Evolutionary conservation across 768 basidiomycete genomes (phyloP).

Genomic region (Podaxis sp.): DNA sequence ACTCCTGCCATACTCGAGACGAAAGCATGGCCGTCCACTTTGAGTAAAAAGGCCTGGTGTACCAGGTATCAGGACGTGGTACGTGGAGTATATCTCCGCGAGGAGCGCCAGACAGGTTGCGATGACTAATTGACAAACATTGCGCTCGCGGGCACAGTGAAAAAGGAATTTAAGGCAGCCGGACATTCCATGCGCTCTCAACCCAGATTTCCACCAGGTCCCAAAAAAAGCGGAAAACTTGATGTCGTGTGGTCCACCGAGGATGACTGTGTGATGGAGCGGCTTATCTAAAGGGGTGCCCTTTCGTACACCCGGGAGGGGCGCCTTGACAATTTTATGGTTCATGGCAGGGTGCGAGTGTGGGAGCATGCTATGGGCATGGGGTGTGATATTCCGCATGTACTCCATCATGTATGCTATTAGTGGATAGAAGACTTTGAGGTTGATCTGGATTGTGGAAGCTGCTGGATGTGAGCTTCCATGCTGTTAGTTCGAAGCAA

Average conservation of each 20-base stretch:
- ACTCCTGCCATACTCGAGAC: constrained; percentile 33
- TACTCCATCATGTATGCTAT: constrained; percentile 28
- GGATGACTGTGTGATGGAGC: constrained; percentile 18
- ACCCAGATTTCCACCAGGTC: not conserved
- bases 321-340: constrained; percentile 25
- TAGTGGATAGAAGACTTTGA: constrained; percentile 32
- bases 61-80: not conserved
- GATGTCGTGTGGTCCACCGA: constrained; percentile 25
- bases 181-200: not conserved
- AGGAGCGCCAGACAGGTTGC: constrained; percentile 33
- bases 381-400: constrained; percentile 17
- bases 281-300: not conserved
- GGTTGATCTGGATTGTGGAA: constrained; percentile 34
- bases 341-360: constrained; percentile 21
- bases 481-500: not conserved
- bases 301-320: constrained; percentile 17
- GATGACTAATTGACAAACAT: constrained; percentile 30
- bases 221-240: constrained; percentile 3
- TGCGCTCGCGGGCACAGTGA: constrained; percentile 30
- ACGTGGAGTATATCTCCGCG: constrained; percentile 31
- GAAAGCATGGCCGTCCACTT: constrained; percentile 19
- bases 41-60: not conserved
- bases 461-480: constrained; percentile 18
- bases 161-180: constrained; percentile 18
- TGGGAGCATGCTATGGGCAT: constrained; percentile 8